Percentiles rank a stretch among this genome's conserved stretches.
Evolutionary conservation across 192 early-diverging fungal species (phyloP).

Genomic region (Umbelopsis vinacea): DNA sequence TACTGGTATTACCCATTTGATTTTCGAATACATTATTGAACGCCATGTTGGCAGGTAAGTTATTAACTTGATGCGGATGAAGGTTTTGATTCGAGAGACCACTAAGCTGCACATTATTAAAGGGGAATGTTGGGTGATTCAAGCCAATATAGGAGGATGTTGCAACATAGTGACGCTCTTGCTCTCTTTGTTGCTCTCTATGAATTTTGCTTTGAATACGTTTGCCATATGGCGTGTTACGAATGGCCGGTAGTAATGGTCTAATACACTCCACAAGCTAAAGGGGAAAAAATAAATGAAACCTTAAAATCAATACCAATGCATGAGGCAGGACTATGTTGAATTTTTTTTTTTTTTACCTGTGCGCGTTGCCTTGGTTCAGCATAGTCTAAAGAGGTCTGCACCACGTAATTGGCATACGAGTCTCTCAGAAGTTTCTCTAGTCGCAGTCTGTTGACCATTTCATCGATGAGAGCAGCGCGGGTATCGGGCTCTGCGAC

Average conservation of each 20-base stretch:
- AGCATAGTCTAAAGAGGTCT: constrained; percentile 85
- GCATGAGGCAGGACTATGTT: neutral
- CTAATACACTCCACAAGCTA: constrained; percentile 75
- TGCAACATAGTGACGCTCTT: constrained; percentile 5
- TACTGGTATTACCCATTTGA: constrained; percentile 48
- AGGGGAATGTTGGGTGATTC: constrained; percentile 1
- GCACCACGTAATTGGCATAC: constrained; percentile 92
- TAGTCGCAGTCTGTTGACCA: constrained; percentile 71
- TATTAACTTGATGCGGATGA: constrained; percentile 37
- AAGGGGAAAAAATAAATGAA: neutral
- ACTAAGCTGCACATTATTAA: constrained; percentile 2
- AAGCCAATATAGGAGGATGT: constrained; percentile 6
- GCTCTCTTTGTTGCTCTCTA: constrained; percentile 45
- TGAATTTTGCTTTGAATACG: constrained; percentile 79
- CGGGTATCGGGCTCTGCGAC: constrained; percentile 73
- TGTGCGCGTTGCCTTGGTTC: constrained; percentile 70
- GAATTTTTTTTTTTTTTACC: constrained; percentile 41
- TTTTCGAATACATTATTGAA: constrained; percentile 32
- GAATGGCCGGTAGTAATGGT: constrained; percentile 73
- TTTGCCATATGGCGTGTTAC: constrained; percentile 84
- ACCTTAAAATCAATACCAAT: neutral
- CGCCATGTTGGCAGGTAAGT: constrained; percentile 38
- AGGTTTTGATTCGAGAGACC: constrained; percentile 9
- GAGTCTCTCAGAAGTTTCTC: constrained; percentile 84
- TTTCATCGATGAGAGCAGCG: constrained; percentile 71